Conservation (phyloP, 2,329 filamentous ascomycete genomes). For the Hortaea werneckii region DNA sequence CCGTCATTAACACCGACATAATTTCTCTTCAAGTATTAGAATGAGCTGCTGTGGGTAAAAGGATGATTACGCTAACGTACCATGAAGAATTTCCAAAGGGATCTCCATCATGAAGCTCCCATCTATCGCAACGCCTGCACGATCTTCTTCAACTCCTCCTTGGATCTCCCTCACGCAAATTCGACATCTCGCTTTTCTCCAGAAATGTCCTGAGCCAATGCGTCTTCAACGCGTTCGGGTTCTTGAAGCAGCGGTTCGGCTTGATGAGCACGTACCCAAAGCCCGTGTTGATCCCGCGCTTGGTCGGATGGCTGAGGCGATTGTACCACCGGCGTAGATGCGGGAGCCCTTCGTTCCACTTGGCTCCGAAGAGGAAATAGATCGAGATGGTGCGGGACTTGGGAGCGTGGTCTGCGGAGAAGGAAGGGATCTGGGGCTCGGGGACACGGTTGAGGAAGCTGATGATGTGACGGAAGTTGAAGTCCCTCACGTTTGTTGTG, state of each 20-base stretch:
- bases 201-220: not conserved
- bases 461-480: conserved; percentile 7
- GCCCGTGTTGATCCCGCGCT: conserved; percentile 1
- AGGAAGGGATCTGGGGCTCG: not conserved
- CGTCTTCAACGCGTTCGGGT: not conserved
- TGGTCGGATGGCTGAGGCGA: not conserved
- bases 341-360: not conserved
- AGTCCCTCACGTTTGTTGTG: not conserved
- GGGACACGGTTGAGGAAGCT: conserved; percentile 3
- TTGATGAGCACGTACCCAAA: not conserved
- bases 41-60: no score
- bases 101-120: no score
- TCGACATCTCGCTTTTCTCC: not conserved
- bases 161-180: not conserved
- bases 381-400: not conserved
- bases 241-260: not conserved
- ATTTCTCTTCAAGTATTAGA: no score
- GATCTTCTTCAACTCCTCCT: conserved; percentile 2
- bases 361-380: not conserved
- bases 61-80: no score
- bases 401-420: conserved; percentile 27
- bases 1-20: no score
- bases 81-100: no score
- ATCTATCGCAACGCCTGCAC: not conserved
- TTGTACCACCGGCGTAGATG: not conserved